phyloP scores from a whole-genome alignment of 2,329 filamentous ascomycete genomes.

The Penicillium hesseltinei region DNA sequence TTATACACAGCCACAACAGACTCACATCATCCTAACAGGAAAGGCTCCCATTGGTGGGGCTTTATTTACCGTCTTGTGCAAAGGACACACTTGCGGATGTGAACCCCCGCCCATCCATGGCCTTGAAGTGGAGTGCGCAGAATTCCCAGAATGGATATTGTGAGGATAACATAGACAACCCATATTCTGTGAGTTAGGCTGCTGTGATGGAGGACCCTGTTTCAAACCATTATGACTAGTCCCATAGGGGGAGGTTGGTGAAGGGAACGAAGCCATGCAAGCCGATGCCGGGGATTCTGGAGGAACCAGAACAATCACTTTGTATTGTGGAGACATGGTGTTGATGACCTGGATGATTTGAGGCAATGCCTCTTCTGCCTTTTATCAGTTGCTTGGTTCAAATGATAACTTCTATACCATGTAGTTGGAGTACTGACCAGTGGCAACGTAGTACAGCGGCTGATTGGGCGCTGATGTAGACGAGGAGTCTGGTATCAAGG shows the following conservation, averaged over 20 bases:
- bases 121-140: not conserved
- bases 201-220: not conserved
- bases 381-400: not conserved
- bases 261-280: not conserved
- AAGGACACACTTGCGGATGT: not conserved
- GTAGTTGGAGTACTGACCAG: slow-evolving; percentile 10
- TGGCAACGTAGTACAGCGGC: slow-evolving; percentile 19
- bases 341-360: slow-evolving; percentile 20
- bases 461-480: slow-evolving; percentile 2
- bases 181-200: not conserved
- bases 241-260: not conserved
- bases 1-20: not conserved
- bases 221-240: not conserved
- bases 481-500: not conserved
- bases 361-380: slow-evolving; percentile 17
- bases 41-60: not conserved
- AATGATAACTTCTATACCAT: not conserved
- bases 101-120: not conserved
- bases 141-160: not conserved
- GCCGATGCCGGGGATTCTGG: slow-evolving; percentile 2
- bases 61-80: slow-evolving; percentile 7
- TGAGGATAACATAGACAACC: slow-evolving; percentile 9
- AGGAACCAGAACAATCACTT: slow-evolving; percentile 21
- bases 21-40: slow-evolving; percentile 6
- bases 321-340: slow-evolving; percentile 14